Conservation (phyloP, 2,329 filamentous ascomycete species). For the Alternaria brassicae region DNA sequence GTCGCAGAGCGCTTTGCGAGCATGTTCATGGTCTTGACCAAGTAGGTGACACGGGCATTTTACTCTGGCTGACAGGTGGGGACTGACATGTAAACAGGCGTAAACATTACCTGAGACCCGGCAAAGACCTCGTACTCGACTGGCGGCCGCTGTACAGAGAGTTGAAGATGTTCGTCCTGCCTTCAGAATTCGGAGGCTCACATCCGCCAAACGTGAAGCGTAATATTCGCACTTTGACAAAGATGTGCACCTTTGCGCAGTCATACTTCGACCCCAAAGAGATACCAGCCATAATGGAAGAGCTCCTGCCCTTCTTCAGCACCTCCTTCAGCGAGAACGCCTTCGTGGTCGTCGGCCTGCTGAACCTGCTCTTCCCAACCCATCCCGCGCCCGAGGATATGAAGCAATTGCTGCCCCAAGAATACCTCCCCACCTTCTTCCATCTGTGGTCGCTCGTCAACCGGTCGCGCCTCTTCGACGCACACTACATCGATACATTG, state of each 20-base stretch:
- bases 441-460: conserved; percentile 95
- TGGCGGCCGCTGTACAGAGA: conserved; percentile 95
- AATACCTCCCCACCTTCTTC: conserved; percentile 92
- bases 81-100: conserved; percentile 65
- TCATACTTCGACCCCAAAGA: conserved; percentile 91
- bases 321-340: conserved; percentile 91
- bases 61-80: conserved; percentile 9
- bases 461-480: conserved; percentile 85
- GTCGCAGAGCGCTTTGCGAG: conserved; percentile 90
- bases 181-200: conserved; percentile 74
- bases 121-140: conserved; percentile 87
- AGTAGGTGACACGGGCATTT: conserved; percentile 63
- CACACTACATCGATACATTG: conserved; percentile 86
- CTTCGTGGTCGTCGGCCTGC: conserved; percentile 86
- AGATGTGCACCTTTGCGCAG: conserved; percentile 88
- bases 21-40: conserved; percentile 96
- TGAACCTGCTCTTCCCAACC: conserved; percentile 89
- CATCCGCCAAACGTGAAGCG: conserved; percentile 69
- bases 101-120: conserved; percentile 92
- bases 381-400: conserved; percentile 75
- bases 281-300: conserved; percentile 71
- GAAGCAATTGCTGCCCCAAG: conserved; percentile 80
- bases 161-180: conserved; percentile 87
- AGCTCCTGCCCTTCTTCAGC: conserved; percentile 73
- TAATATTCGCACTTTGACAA: conserved; percentile 77